phyloP scores from a whole-genome alignment of 75 land plant genomes.

The Pinus albicaulis region DNA sequence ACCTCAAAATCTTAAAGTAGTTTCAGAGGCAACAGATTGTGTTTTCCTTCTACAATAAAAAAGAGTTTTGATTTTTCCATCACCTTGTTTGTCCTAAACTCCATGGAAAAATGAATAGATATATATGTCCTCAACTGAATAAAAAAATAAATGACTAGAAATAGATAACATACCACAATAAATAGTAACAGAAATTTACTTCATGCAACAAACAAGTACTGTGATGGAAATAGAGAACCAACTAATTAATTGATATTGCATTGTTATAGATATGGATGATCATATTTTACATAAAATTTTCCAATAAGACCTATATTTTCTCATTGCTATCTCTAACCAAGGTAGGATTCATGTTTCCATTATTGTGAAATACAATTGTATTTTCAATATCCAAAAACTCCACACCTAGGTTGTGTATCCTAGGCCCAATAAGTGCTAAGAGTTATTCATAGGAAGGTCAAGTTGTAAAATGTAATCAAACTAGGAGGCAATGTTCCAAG shows the following conservation, averaged over 20 bases:
- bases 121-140: no score
- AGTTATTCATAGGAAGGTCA: slow-evolving; percentile 76
- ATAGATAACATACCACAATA: no score
- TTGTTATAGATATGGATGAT: slow-evolving; percentile 52
- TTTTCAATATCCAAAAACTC: slow-evolving; percentile 55
- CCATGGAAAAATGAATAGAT: no score
- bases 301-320: slow-evolving; percentile 75
- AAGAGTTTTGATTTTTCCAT: no score
- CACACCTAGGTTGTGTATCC: slow-evolving; percentile 63
- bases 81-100: no score
- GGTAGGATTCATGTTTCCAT: slow-evolving; percentile 96
- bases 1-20: no score
- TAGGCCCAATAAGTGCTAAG: slow-evolving; percentile 86
- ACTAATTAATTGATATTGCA: slow-evolving; percentile 61
- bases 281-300: slow-evolving; percentile 72
- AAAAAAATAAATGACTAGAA: no score
- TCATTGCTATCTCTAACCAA: slow-evolving; percentile 73
- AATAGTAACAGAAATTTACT: no score
- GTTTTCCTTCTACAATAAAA: no score
- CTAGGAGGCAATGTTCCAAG: slow-evolving; percentile 92
- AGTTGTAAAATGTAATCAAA: slow-evolving; percentile 71
- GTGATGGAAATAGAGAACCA: background rate
- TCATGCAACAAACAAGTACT: no score
- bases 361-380: slow-evolving; percentile 81
- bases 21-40: no score